These are phyloP conservation scores for Pugionium cornutum DNA, from an alignment of 345 rosid species.

Conservation along the genomic window DNA sequence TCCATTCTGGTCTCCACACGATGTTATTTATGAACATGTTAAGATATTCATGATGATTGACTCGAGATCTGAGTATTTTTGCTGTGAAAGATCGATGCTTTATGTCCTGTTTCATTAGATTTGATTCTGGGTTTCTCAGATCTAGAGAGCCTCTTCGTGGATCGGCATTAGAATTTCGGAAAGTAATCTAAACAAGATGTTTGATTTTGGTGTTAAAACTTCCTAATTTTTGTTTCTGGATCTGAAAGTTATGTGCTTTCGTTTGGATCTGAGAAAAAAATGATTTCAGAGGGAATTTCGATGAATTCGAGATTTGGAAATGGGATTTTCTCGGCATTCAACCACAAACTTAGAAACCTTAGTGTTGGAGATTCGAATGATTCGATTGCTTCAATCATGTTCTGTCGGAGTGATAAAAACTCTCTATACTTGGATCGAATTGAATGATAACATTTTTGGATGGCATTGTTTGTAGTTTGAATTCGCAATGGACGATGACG, in stretches of 20 bases:
- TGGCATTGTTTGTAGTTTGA: slow-evolving; percentile 40
- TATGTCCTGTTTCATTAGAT: slow-evolving; percentile 44
- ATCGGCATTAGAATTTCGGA: slow-evolving; percentile 41
- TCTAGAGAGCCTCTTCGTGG: slow-evolving; percentile 15
- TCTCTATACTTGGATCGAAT: not conserved
- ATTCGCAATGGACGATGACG: slow-evolving; percentile 65
- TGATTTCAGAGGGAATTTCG: slow-evolving; percentile 7
- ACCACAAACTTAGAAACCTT: not conserved
- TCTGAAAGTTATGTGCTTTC: slow-evolving; percentile 3
- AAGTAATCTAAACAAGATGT: not conserved
- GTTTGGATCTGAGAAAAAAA: slow-evolving; percentile 32
- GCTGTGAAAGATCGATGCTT: not conserved
- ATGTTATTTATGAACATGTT: not conserved
- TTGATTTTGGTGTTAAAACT: not conserved
- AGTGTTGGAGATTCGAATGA: too few relatives aligned
- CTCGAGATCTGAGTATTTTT: not conserved
- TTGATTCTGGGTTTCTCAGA: slow-evolving; percentile 36
- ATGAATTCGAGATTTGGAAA: slow-evolving; percentile 9
- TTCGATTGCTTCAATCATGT: not conserved
- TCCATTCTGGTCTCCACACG: slow-evolving; percentile 19
- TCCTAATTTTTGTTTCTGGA: slow-evolving; percentile 8
- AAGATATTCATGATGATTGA: not conserved
- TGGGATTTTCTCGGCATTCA: not conserved
- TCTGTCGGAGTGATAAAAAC: too few relatives aligned
- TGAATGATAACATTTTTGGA: not conserved